Percentiles rank a stretch among this genome's conserved stretches.
These are phyloP conservation scores for Coelastrella sp. DNA, from an alignment of 139 green algal species.

Conservation along the genomic window DNA sequence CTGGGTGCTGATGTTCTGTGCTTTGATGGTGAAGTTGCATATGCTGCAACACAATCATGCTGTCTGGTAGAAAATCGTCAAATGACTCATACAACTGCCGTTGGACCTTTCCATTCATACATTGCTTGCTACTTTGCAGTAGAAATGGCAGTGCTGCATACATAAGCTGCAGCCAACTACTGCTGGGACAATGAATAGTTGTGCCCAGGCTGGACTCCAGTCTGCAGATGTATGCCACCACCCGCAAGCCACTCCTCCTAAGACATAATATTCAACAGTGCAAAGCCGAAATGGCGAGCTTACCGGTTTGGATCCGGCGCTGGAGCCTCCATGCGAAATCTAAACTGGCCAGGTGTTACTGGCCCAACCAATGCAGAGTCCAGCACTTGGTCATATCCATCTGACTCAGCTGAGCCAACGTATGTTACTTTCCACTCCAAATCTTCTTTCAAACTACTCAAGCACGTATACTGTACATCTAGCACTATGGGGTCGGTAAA, in stretches of 20 bases:
- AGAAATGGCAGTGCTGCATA: neutral
- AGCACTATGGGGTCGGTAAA: constrained; percentile 91
- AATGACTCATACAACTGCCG: too few species aligned
- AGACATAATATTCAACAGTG: neutral
- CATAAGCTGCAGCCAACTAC: neutral
- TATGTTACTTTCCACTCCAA: constrained; percentile 98
- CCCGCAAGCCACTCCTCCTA: neutral
- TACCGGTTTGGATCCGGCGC: constrained; percentile 76
- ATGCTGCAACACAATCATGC: too few species aligned
- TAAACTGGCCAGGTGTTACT: constrained; percentile 88
- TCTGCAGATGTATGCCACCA: neutral
- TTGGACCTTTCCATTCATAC: too few species aligned
- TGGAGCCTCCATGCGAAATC: constrained; percentile 92
- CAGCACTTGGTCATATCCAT: constrained; percentile 95
- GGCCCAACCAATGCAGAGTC: constrained; percentile 95
- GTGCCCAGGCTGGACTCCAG: neutral
- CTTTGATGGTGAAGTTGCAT: too few species aligned
- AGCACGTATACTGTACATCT: constrained; percentile 97
- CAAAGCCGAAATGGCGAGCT: neutral
- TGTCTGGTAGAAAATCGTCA: too few species aligned
- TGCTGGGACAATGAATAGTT: neutral
- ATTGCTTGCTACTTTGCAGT: neutral
- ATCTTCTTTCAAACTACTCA: constrained; percentile 83
- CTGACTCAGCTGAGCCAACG: constrained; percentile 93
- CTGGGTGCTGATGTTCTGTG: too few species aligned